Base-by-base conservation (phyloP, 1,284 basidiomycete genomes). In the Ustilago xerochloae region DNA sequence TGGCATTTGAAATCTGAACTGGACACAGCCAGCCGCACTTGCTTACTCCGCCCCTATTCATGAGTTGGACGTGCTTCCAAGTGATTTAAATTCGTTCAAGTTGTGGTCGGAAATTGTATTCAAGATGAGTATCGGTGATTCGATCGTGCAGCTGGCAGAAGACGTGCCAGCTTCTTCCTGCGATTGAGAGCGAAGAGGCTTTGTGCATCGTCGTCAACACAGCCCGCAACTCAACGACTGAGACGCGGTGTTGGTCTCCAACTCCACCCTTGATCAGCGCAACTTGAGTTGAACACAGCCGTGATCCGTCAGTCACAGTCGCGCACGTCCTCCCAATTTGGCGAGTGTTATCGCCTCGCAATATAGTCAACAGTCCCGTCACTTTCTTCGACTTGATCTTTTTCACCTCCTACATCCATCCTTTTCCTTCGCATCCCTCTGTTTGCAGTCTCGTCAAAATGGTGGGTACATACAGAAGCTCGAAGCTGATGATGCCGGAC, bases 281-380 rank as follows among this genome's bases (percentile, higher is more conserved):
- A 15, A 38, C 5, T 38, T 1, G 36, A 52, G 39, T 13, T 2
- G 29, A 30, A 38, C 49, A 22, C 49, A 51, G 35, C 49, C 49
- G n/a, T n/a, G n/a, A n/a, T n/a, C n/a, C n/a, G n/a, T n/a, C n/a
- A n/a, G n/a, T n/a, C n/a, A n/a, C n/a, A n/a, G n/a, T n/a, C n/a
- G n/a, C 54, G 54, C 54, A 56, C 54, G 54, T 56, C 54, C 45
- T 32, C 33, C n/a, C n/a, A n/a, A 12, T 39, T 52, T 28, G 28
- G 45, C 20, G n/a, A 32, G 53, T 54, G 51, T 54, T 54, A 54
- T 54, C 51, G 51, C 41, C 26, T 33, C 39, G 9, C 26, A n/a
- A 3, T n/a, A 29, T 29, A 47, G 24, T 15, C n/a, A 9, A 15
- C 6, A 5, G 7, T 4, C 16, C 50, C 18, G 29, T 15, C n/a